Conservation (phyloP, 192 early-diverging fungal species). For the Neocallimastix lanati region DNA sequence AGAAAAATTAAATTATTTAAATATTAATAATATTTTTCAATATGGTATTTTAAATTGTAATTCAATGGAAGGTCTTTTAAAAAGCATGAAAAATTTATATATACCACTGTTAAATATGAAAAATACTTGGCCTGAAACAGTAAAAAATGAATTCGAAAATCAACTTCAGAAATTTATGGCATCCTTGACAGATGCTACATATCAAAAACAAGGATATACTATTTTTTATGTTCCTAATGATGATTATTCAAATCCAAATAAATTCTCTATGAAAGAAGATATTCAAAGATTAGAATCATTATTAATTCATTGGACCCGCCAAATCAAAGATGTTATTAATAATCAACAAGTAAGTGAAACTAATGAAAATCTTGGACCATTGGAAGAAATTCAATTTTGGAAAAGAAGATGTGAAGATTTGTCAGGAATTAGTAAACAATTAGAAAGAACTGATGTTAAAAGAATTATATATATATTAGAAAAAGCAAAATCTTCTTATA, state of each 20-base stretch:
- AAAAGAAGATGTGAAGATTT: constrained; percentile 35
- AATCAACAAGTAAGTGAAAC: constrained; percentile 27
- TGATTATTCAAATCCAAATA: constrained; percentile 15
- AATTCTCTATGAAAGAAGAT: constrained; percentile 28
- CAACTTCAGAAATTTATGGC: constrained; percentile 48
- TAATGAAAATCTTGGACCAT: constrained; percentile 34
- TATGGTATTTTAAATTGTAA: constrained; percentile 26
- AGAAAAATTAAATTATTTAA: not conserved
- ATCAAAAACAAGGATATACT: constrained; percentile 38
- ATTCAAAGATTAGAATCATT: constrained; percentile 36
- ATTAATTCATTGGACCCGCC: constrained; percentile 40
- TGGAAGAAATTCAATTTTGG: constrained; percentile 51
- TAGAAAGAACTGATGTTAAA: constrained; percentile 30
- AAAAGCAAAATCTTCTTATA: constrained; percentile 32
- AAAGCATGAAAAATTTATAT: constrained; percentile 33
- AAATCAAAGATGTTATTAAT: constrained; percentile 49
- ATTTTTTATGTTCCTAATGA: constrained; percentile 39
- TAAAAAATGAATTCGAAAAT: constrained; percentile 34
- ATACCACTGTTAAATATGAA: constrained; percentile 40
- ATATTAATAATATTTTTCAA: constrained; percentile 14
- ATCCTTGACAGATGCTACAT: constrained; percentile 34
- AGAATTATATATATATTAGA: constrained; percentile 31
- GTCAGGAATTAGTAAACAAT: constrained; percentile 37
- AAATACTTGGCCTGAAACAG: constrained; percentile 37
- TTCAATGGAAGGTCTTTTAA: constrained; percentile 26